Percentiles rank a stretch among this genome's conserved stretches.
phyloP scores from a whole-genome alignment of 2,329 filamentous ascomycete genomes.

The Pestalotiopsis sp. region DNA sequence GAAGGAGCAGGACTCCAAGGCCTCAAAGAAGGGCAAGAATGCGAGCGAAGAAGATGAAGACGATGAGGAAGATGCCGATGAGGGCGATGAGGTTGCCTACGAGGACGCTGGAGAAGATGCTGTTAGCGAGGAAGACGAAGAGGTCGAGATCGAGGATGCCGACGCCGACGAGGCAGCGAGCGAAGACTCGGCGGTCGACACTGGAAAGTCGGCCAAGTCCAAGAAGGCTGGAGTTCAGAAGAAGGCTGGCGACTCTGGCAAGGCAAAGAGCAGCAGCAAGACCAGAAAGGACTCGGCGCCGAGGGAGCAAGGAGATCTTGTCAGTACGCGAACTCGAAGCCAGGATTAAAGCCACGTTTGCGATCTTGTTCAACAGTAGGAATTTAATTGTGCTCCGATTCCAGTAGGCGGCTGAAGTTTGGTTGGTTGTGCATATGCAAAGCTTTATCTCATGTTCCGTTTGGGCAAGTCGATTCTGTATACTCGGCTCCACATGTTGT shows the following conservation, averaged over 20 bases:
- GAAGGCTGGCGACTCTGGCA: neutral
- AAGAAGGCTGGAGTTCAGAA: neutral
- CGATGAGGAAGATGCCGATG: slow-evolving; percentile 23
- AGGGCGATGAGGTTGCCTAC: slow-evolving; percentile 15
- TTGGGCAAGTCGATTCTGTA: neutral
- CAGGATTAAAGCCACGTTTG: slow-evolving; percentile 13
- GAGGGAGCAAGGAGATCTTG: slow-evolving; percentile 18
- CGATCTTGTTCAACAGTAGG: neutral
- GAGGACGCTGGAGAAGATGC: slow-evolving; percentile 1
- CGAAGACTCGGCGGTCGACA: neutral
- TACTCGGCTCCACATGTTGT: neutral
- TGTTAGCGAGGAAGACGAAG: slow-evolving; percentile 9
- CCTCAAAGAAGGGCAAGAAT: slow-evolving; percentile 10
- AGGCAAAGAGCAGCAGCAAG: slow-evolving; percentile 11
- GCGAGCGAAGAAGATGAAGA: slow-evolving; percentile 4
- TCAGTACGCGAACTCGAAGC: slow-evolving; percentile 23
- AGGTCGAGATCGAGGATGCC: neutral
- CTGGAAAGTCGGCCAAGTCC: neutral
- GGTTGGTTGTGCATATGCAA: neutral
- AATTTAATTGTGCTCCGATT: too few species aligned
- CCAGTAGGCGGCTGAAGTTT: neutral
- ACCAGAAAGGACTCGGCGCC: slow-evolving; percentile 15
- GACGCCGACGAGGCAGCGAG: neutral
- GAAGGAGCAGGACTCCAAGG: slow-evolving; percentile 17
- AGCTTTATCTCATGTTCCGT: neutral